Base-by-base conservation (phyloP, 2,329 filamentous ascomycete genomes). In the Neonectria sp. region DNA sequence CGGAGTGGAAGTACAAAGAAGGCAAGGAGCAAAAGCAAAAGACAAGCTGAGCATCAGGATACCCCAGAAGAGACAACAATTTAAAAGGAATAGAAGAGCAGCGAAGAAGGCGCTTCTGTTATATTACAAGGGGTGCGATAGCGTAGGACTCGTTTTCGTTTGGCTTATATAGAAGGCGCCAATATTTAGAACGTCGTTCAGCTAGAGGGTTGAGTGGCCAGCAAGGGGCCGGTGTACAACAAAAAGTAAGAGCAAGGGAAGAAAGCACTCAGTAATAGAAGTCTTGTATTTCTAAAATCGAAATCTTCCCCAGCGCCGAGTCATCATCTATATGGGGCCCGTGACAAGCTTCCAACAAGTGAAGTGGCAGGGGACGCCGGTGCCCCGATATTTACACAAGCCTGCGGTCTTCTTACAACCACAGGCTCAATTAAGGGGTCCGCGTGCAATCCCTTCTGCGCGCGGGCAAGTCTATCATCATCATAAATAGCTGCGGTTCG, bases 1-100 rank as follows among this genome's bases (percentile, higher is more conserved):
- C 87, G 0, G 78, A 81, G 74, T 90, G 88, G 87, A 88, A 86
- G 79, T 86, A 84, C 80, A 85, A 83, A 64, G 79, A 70, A 12
- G 72, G 48, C 15, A 55, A 73, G 58, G 70, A 75, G 52, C 73
- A 72, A 56, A 66, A 40, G 37, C 35, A 40, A 17, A 40, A 45
- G n/a, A 9, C 21, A 15, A 33, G 13, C 31, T 55, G 35, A 35
- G 31, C 21, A 60, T 25, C 24, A 25, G 45, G 55, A 74, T 75
- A 73, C 68, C 68, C 73, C 59, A 53, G 35, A 69, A 61, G 63
- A 68, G 33, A 17, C 11, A 27, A 24, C 11, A 58, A 33, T 51
- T 43, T 45, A 37, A 15, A 21, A 59, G 33, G n/a, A 37, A 37
- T 24, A 51, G 53, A 60, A 46, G 55, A 52, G 21, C 56, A 21